Evolutionary conservation across 108 stramenopile species (phyloP), one percentile per base, ranked within the genome.

Genomic region (Fistulifera solaris): DNA sequence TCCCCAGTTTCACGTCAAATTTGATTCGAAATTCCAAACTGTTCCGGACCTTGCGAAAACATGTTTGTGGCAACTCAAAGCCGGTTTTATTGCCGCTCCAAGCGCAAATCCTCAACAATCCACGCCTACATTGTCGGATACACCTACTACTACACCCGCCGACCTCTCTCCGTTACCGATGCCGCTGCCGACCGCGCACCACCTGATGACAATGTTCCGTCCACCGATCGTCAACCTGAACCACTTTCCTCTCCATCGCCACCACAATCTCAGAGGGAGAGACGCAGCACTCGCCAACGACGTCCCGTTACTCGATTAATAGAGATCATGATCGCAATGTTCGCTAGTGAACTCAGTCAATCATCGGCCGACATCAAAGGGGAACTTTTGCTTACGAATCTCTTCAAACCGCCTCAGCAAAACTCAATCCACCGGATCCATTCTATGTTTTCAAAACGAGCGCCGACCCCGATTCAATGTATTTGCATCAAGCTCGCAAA

Each of bases 1-100:
- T 19, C 76, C 71, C 17, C 76, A 77, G 48, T 71, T 61, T 46
- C 75, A 71, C 47, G 25, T 47, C 43, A 13, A 26, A 14, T 68
- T 61, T 48, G 70, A 72, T 55, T 39, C 44, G 4, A 31, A 40
- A 18, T 75, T 75, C 55, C 55, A 70, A 27, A 70, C 73, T 2
- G 28, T 58, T 4, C 6, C 42, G 23, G n/a, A 59, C 48, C 17
- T 35, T 3, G 6, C 31, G 8, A 35, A 3, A 35, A 35, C 31
- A 35, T 35, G 8, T 35, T 8, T 35, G 3, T 38, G 53, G 46
- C 50, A 47, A 35, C 23, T 19, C 10, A 61, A 56, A 40, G 41
- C 51, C 3, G 45, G 38, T 16, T 56, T 52, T 51, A 21, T 13
- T 6, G 38, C 31, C 3, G 31, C 31, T 35, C 31, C 31, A n/a